Percentiles rank a stretch among this genome's conserved stretches.
phyloP scores from a whole-genome alignment of 163 green algal species.

The Botryococcus braunii region DNA sequence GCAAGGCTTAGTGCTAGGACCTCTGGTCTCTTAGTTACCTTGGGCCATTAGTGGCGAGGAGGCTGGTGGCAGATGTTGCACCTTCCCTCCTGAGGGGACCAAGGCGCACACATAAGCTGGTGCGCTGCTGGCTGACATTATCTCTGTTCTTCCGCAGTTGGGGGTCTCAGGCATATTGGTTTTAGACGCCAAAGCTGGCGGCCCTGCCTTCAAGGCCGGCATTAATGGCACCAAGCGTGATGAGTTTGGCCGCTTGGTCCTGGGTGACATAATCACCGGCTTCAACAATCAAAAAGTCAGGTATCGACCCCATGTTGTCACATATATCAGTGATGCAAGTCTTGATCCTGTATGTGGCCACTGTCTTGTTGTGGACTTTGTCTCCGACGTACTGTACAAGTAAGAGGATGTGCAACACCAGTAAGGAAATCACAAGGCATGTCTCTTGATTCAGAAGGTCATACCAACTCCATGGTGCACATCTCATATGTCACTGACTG shows the following conservation, averaged over 20 bases:
- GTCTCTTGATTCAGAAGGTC: no score
- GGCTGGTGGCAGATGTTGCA: no score
- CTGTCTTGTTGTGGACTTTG: not conserved
- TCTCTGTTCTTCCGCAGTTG: slow-evolving; percentile 39
- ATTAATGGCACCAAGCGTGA: slow-evolving; percentile 78
- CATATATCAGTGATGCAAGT: not conserved
- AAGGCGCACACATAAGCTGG: no score
- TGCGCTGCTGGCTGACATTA: slow-evolving; percentile 8
- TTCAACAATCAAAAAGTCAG: slow-evolving; percentile 65
- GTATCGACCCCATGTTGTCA: not conserved
- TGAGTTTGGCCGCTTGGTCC: slow-evolving; percentile 70
- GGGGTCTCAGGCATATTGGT: slow-evolving; percentile 81
- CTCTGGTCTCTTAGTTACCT: no score
- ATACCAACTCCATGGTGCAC: no score
- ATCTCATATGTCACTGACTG: no score
- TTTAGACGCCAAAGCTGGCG: slow-evolving; percentile 62
- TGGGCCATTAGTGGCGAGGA: no score
- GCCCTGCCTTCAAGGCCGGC: slow-evolving; percentile 60
- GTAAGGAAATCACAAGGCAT: no score
- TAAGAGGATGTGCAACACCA: no score
- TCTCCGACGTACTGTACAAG: no score
- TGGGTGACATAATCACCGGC: slow-evolving; percentile 88
- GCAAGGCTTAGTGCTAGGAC: no score
- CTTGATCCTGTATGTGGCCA: slow-evolving; percentile 6
- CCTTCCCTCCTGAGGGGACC: no score